Percentiles rank a stretch among this genome's conserved stretches.
Evolutionary conservation across 2,329 filamentous ascomycete species (phyloP).

Genomic region (Pyrenophora seminiperda): DNA sequence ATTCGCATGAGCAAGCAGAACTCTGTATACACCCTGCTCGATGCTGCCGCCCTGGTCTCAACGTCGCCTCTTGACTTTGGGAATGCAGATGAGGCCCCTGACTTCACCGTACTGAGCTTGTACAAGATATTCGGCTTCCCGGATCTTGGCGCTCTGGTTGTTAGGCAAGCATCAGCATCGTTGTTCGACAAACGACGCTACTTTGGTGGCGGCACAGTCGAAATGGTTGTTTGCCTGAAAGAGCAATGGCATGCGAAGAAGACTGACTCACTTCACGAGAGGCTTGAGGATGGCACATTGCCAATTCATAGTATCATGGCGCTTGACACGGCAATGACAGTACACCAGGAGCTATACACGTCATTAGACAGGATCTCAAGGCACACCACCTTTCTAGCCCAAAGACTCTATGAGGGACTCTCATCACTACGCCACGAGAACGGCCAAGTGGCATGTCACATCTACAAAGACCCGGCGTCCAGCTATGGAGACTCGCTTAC

Average conservation of each 20-base stretch:
- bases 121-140: constrained; percentile 99
- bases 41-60: constrained; percentile 80
- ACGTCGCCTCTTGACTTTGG: constrained; percentile 77
- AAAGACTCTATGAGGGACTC: constrained; percentile 64
- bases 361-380: constrained; percentile 70
- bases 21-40: constrained; percentile 71
- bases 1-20: constrained; percentile 51
- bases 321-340: constrained; percentile 72
- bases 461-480: constrained; percentile 61
- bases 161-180: constrained; percentile 71
- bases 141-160: constrained; percentile 82
- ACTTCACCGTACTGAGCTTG: constrained; percentile 86
- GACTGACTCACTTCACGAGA: constrained; percentile 72
- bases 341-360: constrained; percentile 71
- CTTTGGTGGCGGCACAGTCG: constrained; percentile 94
- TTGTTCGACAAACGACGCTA: constrained; percentile 73
- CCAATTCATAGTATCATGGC: constrained; percentile 91
- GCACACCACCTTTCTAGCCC: constrained; percentile 71
- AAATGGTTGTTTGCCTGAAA: constrained; percentile 79
- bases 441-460: constrained; percentile 64
- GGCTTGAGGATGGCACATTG: constrained; percentile 87
- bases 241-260: constrained; percentile 86
- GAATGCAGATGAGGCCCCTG: constrained; percentile 66
- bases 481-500: constrained; percentile 52
- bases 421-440: constrained; percentile 70